Conservation (phyloP, 2,329 filamentous ascomycete species). For the Ascosphaera aggregata region DNA sequence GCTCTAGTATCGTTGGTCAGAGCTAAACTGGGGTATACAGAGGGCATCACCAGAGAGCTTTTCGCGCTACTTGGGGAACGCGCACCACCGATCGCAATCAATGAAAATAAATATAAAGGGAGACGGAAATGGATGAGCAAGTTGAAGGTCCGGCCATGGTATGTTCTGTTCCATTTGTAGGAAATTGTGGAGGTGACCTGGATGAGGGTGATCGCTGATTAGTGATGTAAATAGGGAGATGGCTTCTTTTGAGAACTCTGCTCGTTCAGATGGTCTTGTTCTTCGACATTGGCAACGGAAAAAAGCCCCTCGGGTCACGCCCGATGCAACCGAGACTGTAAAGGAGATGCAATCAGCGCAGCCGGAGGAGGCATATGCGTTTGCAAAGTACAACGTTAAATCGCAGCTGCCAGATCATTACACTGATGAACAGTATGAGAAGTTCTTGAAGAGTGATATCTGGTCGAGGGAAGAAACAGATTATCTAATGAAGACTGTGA, state of each 20-base stretch:
- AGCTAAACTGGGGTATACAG: conserved; percentile 7
- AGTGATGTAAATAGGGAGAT: conserved; percentile 36
- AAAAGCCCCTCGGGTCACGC: conserved; percentile 21
- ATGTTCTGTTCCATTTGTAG: conserved; percentile 26
- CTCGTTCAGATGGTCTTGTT: conserved; percentile 45
- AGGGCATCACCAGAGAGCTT: conserved; percentile 27
- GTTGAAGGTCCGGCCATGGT: conserved; percentile 21
- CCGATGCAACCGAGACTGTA: conserved; percentile 13
- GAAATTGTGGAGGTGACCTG: conserved; percentile 20
- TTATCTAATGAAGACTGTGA: conserved; percentile 54
- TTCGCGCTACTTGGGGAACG: conserved; percentile 27
- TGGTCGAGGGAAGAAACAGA: conserved; percentile 92
- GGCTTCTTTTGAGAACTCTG: conserved; percentile 52
- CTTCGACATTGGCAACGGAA: conserved; percentile 64
- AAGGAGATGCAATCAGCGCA: conserved; percentile 11
- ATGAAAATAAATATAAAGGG: conserved; percentile 28
- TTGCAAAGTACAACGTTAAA: conserved; percentile 72
- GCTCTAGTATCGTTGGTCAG: not conserved
- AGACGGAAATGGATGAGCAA: conserved; percentile 24
- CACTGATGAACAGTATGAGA: conserved; percentile 65
- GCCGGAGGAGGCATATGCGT: conserved; percentile 30
- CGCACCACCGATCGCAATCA: conserved; percentile 28
- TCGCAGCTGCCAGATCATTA: conserved; percentile 53
- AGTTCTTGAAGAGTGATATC: conserved; percentile 45
- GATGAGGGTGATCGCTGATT: conserved; percentile 28